Evolutionary conservation across 495 filamentous ascomycete genomes (phyloP), one percentile per base, ranked within the genome.

Genomic region (Chaetomium tenue): DNA sequence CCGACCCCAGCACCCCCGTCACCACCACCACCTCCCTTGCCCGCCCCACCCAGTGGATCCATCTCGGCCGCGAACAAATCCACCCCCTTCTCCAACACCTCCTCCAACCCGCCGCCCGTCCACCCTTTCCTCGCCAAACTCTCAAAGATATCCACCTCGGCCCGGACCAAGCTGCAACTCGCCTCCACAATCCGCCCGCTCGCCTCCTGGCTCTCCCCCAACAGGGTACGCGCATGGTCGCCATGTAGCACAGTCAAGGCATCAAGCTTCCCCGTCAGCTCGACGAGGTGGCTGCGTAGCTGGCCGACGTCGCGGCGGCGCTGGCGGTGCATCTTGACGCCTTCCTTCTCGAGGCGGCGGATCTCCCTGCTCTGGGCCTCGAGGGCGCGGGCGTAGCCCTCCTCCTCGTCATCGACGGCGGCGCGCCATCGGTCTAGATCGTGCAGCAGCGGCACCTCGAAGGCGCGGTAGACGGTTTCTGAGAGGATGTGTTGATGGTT

Each of bases 81-180:
- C 52, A 77, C 74, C n/a, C 84, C 84, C 66, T 78, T 81, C 62
- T 87, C 84, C 22, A 88, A 71, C 23, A 88, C 65, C 30, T 88
- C 86, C 46, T 87, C 85, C 23, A 88, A 71, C 0, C 86, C 86
- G 30, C 85, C 86, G 12, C 86, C 86, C 26, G 78, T 82, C 86
- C 86, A 88, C 5, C 85, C 86, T 63, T 88, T 88, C 58, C 83
- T 71, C 48, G 86, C 85, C 61, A 88, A 70, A 23, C 82, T 79
- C 74, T 88, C 86, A 67, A 87, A 88, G 55, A 88, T 87, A 63
- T 88, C 86, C 8, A 87, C 80, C 73, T 88, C 86, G 51, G 86
- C 86, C 23, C 86, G 78, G 25, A 87, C 85, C 5, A 88, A 75
- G 51, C 80, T 79, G 50, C 84, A 86, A 26, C 83, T 81, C n/a